A percentile compares a stretch with the other conserved stretches of the same genome.
phyloP scores from a whole-genome alignment of 192 early-diverging fungal genomes.

The Radiomyces spectabilis region DNA sequence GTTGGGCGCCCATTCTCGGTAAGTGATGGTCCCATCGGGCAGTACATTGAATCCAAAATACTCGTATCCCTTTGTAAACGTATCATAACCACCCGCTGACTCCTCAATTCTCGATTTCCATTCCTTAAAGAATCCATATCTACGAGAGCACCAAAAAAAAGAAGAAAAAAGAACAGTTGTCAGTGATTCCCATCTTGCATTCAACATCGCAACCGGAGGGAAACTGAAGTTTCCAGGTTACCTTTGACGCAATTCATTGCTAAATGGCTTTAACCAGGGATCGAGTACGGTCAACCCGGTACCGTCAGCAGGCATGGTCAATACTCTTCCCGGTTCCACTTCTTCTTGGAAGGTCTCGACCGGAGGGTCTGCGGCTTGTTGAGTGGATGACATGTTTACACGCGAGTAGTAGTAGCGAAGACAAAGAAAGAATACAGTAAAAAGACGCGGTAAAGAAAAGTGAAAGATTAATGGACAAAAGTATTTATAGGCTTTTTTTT shows the following conservation, averaged over 20 bases:
- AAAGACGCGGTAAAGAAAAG: no score
- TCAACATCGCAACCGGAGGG: no score
- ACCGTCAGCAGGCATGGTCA: slow-evolving; percentile 37
- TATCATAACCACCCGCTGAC: slow-evolving; percentile 74
- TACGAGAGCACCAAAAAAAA: no score
- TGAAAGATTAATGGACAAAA: no score
- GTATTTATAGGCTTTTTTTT: not conserved
- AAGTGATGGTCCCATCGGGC: slow-evolving; percentile 55
- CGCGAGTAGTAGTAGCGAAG: no score
- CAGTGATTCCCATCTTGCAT: no score
- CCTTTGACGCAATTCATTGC: slow-evolving; percentile 50
- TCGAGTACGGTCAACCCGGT: slow-evolving; percentile 64
- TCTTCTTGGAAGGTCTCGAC: slow-evolving; percentile 13
- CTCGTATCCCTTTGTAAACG: slow-evolving; percentile 78
- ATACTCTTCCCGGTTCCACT: slow-evolving; percentile 23
- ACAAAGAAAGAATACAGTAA: no score
- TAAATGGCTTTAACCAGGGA: slow-evolving; percentile 74
- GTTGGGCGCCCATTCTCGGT: slow-evolving; percentile 95
- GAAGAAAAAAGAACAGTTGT: no score
- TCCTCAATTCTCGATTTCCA: slow-evolving; percentile 65
- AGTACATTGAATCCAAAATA: slow-evolving; percentile 72
- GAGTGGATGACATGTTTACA: not conserved
- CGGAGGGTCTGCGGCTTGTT: no score
- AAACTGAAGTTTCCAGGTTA: slow-evolving; percentile 19
- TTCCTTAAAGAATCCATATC: slow-evolving; percentile 53